A percentile compares a stretch with the other conserved stretches of the same genome.
phyloP scores from a whole-genome alignment of 768 basidiomycete genomes.

The Pilatotrama ljubarskyi region DNA sequence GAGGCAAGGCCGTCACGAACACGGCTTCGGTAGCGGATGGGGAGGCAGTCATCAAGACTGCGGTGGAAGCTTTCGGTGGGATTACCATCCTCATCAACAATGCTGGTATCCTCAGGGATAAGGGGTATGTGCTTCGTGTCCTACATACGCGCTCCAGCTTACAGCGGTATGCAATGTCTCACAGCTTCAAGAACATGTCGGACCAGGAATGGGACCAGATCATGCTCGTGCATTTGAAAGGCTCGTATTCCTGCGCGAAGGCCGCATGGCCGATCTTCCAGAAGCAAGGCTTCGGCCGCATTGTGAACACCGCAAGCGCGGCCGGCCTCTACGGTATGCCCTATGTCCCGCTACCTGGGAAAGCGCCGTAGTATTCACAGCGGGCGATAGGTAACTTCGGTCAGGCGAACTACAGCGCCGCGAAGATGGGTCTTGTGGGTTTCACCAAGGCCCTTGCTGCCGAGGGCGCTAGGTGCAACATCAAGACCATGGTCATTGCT shows the following conservation, averaged over 20 bases:
- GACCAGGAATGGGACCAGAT: conserved; percentile 94
- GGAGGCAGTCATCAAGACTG: conserved; percentile 80
- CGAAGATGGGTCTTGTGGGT: conserved; percentile 92
- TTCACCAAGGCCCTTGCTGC: conserved; percentile 92
- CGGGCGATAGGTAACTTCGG: conserved; percentile 78
- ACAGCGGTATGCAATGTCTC: background rate
- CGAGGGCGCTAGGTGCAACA: conserved; percentile 91
- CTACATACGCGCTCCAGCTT: background rate
- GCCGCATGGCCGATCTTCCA: conserved; percentile 96
- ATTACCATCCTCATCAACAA: conserved; percentile 94
- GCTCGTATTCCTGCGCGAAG: conserved; percentile 88
- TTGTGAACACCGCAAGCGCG: conserved; percentile 93
- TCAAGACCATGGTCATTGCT: conserved; percentile 83
- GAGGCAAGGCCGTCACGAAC: conserved; percentile 87
- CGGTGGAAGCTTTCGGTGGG: conserved; percentile 80
- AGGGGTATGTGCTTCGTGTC: conserved; percentile 49
- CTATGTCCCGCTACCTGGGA: background rate
- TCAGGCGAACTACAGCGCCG: conserved; percentile 96
- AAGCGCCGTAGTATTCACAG: background rate
- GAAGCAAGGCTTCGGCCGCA: conserved; percentile 90
- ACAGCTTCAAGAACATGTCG: conserved; percentile 94
- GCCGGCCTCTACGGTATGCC: conserved; percentile 86
- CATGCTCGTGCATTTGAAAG: conserved; percentile 89
- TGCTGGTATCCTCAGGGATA: conserved; percentile 86
- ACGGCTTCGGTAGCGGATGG: conserved; percentile 88